Base-by-base conservation (phyloP, 75 land plant species). In the Pinus tabuliformis region DNA sequence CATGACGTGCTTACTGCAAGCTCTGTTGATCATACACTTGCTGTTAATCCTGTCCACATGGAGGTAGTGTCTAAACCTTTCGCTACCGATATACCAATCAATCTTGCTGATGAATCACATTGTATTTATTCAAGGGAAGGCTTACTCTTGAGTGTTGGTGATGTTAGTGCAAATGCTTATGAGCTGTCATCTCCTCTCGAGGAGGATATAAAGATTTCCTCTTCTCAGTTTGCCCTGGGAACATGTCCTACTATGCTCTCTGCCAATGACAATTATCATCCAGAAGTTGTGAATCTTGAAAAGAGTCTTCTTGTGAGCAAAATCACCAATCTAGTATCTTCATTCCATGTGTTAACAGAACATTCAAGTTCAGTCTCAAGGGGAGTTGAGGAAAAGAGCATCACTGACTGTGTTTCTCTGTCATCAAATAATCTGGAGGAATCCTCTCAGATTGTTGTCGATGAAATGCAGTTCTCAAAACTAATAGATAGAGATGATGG, bases 391-490 rank as follows among this genome's bases (percentile, higher is more conserved):
- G 49, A 42, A 42, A 42, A 68, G 42, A 13, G 11, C 18, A 68
- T n/a, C 11, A 52, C 22, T 68, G 24, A 68, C 42, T 68, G 49
- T 68, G 36, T 12, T 39, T 42, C 52, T 20, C 22, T n/a, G 13
- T n/a, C n/a, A n/a, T 68, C 49, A 68, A 68, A 68, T 68, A 20
- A 68, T 68, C 49, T 68, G 1, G 22, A 68, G 13, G n/a, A 68
- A 6, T 42, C 72, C 52, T 30, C 70, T 36, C 20, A 65, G 70
- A 30, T 5, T 65, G 1, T 65, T 36, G n/a, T 68, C 42, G 54
- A 42, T 68, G 72, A 68, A 68, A 42, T n/a, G 22, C 54, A 68
- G 49, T 39, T 21, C 72, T 68, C 36, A 68, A 68, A 68, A 45
- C 42, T n/a, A 4, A 39, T 45, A n/a, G n/a, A 68, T n/a, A 68